phyloP scores from a whole-genome alignment of 495 filamentous ascomycete genomes.

The Neurospora intermedia region DNA sequence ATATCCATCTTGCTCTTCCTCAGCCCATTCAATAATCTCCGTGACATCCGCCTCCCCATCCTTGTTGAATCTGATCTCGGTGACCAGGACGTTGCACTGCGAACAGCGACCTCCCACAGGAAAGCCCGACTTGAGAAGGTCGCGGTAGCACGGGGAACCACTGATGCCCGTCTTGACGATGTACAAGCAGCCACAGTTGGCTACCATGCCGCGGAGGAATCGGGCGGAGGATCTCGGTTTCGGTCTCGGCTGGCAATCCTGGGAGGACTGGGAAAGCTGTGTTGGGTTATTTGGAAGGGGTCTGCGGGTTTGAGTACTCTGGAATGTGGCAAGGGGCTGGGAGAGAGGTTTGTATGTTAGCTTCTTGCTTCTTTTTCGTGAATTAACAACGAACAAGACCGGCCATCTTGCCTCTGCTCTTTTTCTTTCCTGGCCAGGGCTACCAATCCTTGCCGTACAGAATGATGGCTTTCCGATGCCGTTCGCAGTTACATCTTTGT shows the following conservation, averaged over 20 bases:
- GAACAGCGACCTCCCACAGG: background rate
- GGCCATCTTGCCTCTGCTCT: background rate
- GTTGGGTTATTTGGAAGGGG: background rate
- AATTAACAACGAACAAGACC: background rate
- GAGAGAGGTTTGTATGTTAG: background rate
- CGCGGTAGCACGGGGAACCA: fast-evolving
- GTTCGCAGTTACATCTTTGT: background rate
- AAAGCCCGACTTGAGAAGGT: background rate
- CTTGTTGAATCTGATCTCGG: background rate
- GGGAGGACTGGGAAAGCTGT: background rate
- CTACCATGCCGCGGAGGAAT: background rate
- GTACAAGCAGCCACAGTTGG: background rate
- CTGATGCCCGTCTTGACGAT: background rate
- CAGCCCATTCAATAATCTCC: background rate
- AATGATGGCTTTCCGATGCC: background rate
- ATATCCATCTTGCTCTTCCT: background rate
- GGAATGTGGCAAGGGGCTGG: background rate
- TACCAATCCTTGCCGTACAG: background rate
- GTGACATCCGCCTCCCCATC: background rate
- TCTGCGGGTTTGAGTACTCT: background rate
- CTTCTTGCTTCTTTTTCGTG: background rate
- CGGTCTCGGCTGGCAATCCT: background rate
- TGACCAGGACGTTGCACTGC: background rate
- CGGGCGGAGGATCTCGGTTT: background rate
- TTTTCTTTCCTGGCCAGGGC: background rate